These are phyloP conservation scores for Pneumocystis jirovecii DNA, from an alignment of 1,139 yeast species.

Conservation along the genomic window DNA sequence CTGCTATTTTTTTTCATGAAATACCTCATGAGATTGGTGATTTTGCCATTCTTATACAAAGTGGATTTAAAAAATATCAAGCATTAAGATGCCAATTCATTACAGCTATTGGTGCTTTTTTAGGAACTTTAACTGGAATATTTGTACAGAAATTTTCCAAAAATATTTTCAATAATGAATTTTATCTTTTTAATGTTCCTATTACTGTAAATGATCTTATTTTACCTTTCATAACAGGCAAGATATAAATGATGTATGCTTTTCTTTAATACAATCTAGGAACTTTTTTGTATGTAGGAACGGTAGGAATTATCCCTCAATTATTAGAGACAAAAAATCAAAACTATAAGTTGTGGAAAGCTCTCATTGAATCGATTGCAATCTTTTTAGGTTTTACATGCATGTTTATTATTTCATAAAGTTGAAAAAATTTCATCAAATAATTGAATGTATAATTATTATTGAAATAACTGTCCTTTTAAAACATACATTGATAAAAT, in stretches of 20 bases:
- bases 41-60: conserved; percentile 49
- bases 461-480: not conserved
- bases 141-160: conserved; percentile 29
- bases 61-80: conserved; percentile 46
- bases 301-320: not conserved
- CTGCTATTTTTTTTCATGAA: conserved; percentile 56
- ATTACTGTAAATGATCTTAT: conserved; percentile 37
- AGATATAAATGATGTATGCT: not conserved
- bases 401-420: not conserved
- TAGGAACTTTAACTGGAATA: conserved; percentile 51
- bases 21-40: conserved; percentile 67
- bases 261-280: not conserved
- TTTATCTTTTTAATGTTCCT: conserved; percentile 36
- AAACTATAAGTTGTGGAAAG: not conserved
- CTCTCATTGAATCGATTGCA: not conserved
- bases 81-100: conserved; percentile 50
- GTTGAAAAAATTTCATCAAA: not conserved
- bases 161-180: conserved; percentile 3
- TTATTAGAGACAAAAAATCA: not conserved
- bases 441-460: not conserved
- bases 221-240: conserved; percentile 56
- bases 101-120: conserved; percentile 45
- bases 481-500: not conserved
- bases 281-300: not conserved
- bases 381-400: not conserved